Conservation (phyloP, 192 early-diverging fungal species). For the Entophlyctis luteolus region DNA sequence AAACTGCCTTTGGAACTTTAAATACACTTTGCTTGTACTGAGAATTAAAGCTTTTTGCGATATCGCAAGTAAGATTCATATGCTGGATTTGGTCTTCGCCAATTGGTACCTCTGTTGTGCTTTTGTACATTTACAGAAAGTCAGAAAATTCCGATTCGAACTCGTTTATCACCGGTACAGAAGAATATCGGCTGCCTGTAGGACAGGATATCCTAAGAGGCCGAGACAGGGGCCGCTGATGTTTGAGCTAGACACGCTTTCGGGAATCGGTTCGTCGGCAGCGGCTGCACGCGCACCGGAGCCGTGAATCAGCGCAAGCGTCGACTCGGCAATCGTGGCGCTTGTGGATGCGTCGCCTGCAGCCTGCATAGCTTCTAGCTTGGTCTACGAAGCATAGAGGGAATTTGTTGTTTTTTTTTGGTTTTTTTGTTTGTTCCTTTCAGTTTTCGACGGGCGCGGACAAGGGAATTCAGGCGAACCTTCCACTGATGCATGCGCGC, state of each 20-base stretch:
- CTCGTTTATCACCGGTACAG: constrained; percentile 60
- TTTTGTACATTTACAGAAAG: background rate
- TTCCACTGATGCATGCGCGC: constrained; percentile 97
- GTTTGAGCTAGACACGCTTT: background rate
- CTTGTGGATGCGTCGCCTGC: no score
- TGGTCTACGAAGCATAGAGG: no score
- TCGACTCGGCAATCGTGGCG: constrained; percentile 26
- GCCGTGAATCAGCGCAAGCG: constrained; percentile 17
- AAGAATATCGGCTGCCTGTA: constrained; percentile 89
- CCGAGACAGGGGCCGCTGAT: constrained; percentile 59
- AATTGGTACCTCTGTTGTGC: constrained; percentile 80
- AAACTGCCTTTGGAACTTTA: constrained; percentile 60
- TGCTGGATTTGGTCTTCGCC: constrained; percentile 94
- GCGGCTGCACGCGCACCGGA: constrained; percentile 7
- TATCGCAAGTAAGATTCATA: constrained; percentile 79
- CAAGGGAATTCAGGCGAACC: no score
- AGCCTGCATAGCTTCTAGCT: constrained; percentile 30
- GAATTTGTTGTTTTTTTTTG: no score
- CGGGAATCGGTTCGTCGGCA: constrained; percentile 36
- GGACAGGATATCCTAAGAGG: constrained; percentile 83
- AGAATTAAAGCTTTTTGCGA: constrained; percentile 73
- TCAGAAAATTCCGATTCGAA: background rate
- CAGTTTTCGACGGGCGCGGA: no score
- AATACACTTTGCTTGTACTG: constrained; percentile 60
- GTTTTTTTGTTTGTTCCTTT: no score